These are phyloP conservation scores for Hypoxylon sp. DNA, from an alignment of 2,329 filamentous ascomycete species.

Conservation along the genomic window DNA sequence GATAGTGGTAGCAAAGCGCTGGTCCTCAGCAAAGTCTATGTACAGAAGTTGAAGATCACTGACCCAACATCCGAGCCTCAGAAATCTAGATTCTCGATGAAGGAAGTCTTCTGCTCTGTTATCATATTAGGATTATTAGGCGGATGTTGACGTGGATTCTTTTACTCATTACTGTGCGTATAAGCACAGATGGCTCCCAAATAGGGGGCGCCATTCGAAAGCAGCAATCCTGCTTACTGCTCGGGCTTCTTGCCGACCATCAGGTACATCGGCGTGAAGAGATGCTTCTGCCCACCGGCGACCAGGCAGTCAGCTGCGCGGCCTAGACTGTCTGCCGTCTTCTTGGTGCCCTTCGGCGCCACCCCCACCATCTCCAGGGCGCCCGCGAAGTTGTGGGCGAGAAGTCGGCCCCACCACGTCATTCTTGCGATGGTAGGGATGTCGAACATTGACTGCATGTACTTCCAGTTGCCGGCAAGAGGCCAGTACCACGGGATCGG, in stretches of 20 bases:
- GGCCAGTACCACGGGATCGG: conserved; percentile 93
- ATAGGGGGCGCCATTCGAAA: not conserved
- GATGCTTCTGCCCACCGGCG: conserved; percentile 82
- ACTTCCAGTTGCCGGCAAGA: conserved; percentile 81
- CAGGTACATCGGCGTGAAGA: conserved; percentile 99
- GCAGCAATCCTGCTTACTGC: conserved; percentile 41
- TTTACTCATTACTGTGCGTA: conserved; percentile 31
- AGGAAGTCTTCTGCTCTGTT: not conserved
- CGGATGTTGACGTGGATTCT: conserved; percentile 22
- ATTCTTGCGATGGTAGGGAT: conserved; percentile 85
- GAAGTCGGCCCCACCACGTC: conserved; percentile 81
- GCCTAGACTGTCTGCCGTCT: conserved; percentile 91
- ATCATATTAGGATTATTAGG: conserved; percentile 29
- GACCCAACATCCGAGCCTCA: not conserved
- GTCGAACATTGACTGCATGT: conserved; percentile 82
- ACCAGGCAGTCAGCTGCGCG: conserved; percentile 84
- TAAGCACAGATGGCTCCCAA: conserved; percentile 26
- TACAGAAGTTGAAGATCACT: conserved; percentile 21
- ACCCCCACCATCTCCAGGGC: conserved; percentile 76
- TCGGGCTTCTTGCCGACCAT: conserved; percentile 90
- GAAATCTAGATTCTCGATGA: not conserved
- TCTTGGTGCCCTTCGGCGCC: conserved; percentile 84
- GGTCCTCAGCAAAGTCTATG: conserved; percentile 6
- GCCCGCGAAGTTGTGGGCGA: conserved; percentile 80
- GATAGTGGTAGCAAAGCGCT: conserved; percentile 15